Conservation (phyloP, 495 filamentous ascomycete genomes). For the Letharia lupina region DNA sequence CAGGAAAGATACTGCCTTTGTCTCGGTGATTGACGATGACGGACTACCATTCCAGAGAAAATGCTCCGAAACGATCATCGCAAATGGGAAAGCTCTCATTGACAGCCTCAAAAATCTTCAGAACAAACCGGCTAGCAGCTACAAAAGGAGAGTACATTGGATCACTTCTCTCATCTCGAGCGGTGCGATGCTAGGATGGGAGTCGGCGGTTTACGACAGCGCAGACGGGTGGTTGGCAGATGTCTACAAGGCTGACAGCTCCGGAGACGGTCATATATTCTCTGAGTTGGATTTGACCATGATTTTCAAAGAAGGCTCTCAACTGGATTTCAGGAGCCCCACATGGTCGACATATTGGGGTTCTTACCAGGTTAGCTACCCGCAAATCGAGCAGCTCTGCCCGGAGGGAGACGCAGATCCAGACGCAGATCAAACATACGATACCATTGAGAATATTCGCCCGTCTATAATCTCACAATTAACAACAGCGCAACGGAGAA, state of each 20-base stretch:
- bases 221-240: neutral
- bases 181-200: neutral
- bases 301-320: neutral
- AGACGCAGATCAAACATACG: neutral
- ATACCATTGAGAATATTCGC: neutral
- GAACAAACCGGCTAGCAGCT: slow-evolving; percentile 1
- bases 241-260: neutral
- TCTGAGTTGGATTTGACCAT: neutral
- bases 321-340: neutral
- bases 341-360: slow-evolving; percentile 1
- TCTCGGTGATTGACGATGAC: neutral
- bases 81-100: neutral
- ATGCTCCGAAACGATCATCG: neutral
- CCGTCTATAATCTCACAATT: neutral
- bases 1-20: neutral
- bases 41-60: neutral
- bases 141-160: neutral
- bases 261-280: neutral
- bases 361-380: neutral
- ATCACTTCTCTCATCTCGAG: slow-evolving; percentile 5
- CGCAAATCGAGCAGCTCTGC: neutral
- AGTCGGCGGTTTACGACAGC: neutral
- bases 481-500: neutral
- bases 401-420: neutral
- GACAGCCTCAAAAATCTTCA: neutral